Percentiles rank a stretch among this genome's conserved stretches.
Evolutionary conservation across 768 basidiomycete species (phyloP).

Genomic region (Gelatoporia subvermispora): DNA sequence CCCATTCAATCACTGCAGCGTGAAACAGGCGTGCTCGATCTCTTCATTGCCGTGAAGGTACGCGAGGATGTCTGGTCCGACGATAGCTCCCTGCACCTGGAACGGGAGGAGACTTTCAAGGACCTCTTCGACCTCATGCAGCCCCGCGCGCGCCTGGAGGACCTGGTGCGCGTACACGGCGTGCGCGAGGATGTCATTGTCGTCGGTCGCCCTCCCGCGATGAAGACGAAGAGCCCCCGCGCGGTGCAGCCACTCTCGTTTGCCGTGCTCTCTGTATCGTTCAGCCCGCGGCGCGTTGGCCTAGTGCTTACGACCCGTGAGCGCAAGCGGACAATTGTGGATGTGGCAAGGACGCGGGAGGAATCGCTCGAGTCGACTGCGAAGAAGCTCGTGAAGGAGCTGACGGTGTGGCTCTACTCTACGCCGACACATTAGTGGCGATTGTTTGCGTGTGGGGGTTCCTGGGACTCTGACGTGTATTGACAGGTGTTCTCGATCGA

Average conservation of each 20-base stretch:
- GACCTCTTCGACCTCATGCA: slow-evolving; percentile 77
- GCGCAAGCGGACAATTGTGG: slow-evolving; percentile 50
- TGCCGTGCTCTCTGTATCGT: slow-evolving; percentile 32
- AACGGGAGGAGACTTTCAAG: slow-evolving; percentile 69
- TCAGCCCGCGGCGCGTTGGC: slow-evolving; percentile 35
- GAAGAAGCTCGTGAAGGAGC: slow-evolving; percentile 43
- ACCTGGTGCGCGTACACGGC: slow-evolving; percentile 51
- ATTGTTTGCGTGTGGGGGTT: too few species aligned
- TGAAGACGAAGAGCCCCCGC: background rate
- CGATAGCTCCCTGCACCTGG: slow-evolving; percentile 69
- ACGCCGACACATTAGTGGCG: slow-evolving; percentile 5
- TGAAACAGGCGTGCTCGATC: slow-evolving; percentile 71
- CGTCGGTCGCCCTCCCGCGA: background rate
- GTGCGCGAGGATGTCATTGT: slow-evolving; percentile 31
- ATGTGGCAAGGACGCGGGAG: slow-evolving; percentile 43
- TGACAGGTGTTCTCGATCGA: too few species aligned
- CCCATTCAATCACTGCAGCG: slow-evolving; percentile 51
- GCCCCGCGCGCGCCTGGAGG: slow-evolving; percentile 72
- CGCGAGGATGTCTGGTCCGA: slow-evolving; percentile 76
- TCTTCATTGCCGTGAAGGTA: slow-evolving; percentile 75
- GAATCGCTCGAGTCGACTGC: slow-evolving; percentile 57
- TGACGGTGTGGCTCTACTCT: slow-evolving; percentile 37
- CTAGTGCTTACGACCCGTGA: slow-evolving; percentile 28
- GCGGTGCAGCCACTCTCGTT: slow-evolving; percentile 28
- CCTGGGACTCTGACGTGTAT: too few species aligned